Evolutionary conservation across 2,329 filamentous ascomycete species (phyloP), one percentile per base, ranked within the genome.

Genomic region (Samsoniella hepiali): DNA sequence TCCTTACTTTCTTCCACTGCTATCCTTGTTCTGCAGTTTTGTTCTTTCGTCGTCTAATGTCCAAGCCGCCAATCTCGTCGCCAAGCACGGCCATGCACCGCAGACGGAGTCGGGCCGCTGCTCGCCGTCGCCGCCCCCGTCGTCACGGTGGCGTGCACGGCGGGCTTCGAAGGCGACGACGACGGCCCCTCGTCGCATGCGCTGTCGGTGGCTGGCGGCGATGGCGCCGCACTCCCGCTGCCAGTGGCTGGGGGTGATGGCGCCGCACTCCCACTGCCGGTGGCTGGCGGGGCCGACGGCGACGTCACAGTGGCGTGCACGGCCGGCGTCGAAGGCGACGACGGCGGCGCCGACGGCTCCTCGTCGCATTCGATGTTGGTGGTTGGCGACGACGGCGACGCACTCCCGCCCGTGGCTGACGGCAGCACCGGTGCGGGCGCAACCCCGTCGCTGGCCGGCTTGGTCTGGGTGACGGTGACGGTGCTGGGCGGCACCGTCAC

Each of bases 401-500:
- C 22, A 22, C 22, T 22, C 22, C 22, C 22, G 22, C 22, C 22
- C 22, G 22, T 22, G 22, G 22, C 22, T 22, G 22, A 22, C 22
- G 22, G 22, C 22, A 22, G 22, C 22, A 22, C 22, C 22, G 22
- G 22, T 22, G 51, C 32, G 17, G 51, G 31, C 15, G 31, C 15
- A 10, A 6, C 1, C 6, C 13, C 17, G 10, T n/a, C 13, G 51
- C 7, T 63, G 67, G 64, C 65, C 42, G 67, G 63, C 44, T 44
- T 68, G 60, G 61, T 64, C 29, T 63, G 50, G 55, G 70, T 71
- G 64, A 75, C 74, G 29, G 76, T 72, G 9, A 78, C 71, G 1
- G 78, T 77, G n/a, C 72, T 73, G 1, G 77, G 72, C 8, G 72
- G 71, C 6, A 69, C 36, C 34, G 65, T 67, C 53, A 77, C 73